A percentile compares a stretch with the other conserved stretches of the same genome.
phyloP scores from a whole-genome alignment of 2,329 filamentous ascomycete genomes.

The Fusarium sp. region DNA sequence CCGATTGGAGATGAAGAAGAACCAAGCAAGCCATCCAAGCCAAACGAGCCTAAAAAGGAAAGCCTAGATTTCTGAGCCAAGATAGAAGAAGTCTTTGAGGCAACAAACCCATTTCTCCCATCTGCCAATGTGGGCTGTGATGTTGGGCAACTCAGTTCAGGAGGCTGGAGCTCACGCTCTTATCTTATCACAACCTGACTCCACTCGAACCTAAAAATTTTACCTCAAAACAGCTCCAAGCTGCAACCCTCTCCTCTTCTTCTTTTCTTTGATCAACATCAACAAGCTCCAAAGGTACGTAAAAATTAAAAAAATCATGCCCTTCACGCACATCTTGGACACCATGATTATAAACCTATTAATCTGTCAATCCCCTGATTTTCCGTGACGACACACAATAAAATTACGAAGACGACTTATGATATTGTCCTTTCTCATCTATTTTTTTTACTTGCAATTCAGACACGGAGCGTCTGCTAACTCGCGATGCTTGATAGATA shows the following conservation, averaged over 20 bases:
- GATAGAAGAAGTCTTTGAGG: neutral
- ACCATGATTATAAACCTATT: slow-evolving; percentile 61
- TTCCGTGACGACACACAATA: slow-evolving; percentile 55
- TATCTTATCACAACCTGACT: slow-evolving; percentile 24
- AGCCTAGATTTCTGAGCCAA: slow-evolving; percentile 72
- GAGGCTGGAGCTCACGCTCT: slow-evolving; percentile 7
- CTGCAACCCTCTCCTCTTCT: slow-evolving; percentile 24
- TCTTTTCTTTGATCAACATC: slow-evolving; percentile 35
- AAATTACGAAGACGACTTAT: slow-evolving; percentile 58
- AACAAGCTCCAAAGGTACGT: slow-evolving; percentile 35
- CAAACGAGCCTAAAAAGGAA: slow-evolving; percentile 69
- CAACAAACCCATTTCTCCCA: too few relatives aligned
- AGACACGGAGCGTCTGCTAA: slow-evolving; percentile 32
- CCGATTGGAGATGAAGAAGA: slow-evolving; percentile 78
- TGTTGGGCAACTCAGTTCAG: neutral
- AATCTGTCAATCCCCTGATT: slow-evolving; percentile 70
- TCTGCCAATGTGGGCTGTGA: neutral
- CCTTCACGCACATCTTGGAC: slow-evolving; percentile 24
- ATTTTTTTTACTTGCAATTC: slow-evolving; percentile 13
- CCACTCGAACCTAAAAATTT: slow-evolving; percentile 39
- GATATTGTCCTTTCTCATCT: slow-evolving; percentile 40
- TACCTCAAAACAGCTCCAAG: slow-evolving; percentile 32
- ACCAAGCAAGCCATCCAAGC: slow-evolving; percentile 49
- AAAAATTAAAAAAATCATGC: neutral
- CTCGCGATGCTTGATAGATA: slow-evolving; percentile 24